These are phyloP conservation scores for Petasospora fabianii DNA, from an alignment of 1,139 yeast species.

Conservation along the genomic window DNA sequence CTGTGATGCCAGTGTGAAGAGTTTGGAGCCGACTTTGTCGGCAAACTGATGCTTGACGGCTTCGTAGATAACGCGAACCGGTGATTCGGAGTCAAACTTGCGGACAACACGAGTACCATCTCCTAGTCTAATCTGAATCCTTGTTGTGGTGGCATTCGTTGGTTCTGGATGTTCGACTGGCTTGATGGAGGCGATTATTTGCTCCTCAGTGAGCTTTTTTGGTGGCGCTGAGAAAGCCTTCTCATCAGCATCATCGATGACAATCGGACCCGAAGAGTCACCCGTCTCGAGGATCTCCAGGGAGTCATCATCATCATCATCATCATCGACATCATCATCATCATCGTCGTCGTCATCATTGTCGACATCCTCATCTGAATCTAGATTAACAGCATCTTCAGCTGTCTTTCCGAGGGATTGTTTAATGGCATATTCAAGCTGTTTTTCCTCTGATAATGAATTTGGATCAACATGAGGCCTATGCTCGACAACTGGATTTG, in stretches of 20 bases:
- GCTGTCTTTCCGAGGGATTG: slow-evolving; percentile 49
- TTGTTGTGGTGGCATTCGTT: slow-evolving; percentile 50
- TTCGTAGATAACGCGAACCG: slow-evolving; percentile 59
- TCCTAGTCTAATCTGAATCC: slow-evolving; percentile 84
- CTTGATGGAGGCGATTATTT: slow-evolving; percentile 31
- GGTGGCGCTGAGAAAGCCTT: slow-evolving; percentile 3
- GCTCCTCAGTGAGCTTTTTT: slow-evolving; percentile 23
- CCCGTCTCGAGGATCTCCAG: too few relatives aligned
- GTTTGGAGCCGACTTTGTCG: slow-evolving; percentile 43
- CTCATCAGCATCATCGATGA: too few relatives aligned
- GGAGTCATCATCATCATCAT: too few relatives aligned
- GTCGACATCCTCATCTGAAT: slow-evolving; percentile 24
- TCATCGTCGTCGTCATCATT: slow-evolving; percentile 16
- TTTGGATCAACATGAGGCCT: slow-evolving; percentile 54
- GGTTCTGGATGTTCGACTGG: slow-evolving; percentile 62
- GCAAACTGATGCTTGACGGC: slow-evolving; percentile 45
- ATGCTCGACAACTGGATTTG: slow-evolving; percentile 66
- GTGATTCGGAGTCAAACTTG: slow-evolving; percentile 55
- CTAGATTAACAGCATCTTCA: slow-evolving; percentile 16
- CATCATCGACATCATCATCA: slow-evolving; percentile 21
- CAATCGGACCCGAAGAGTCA: slow-evolving; percentile 8
- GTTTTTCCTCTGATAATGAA: slow-evolving; percentile 77
- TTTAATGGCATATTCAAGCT: slow-evolving; percentile 70
- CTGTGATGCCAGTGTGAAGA: slow-evolving; percentile 60
- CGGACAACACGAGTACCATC: slow-evolving; percentile 83